A percentile compares a stretch with the other conserved stretches of the same genome.
phyloP scores from a whole-genome alignment of 192 early-diverging fungal genomes.

The Backusella mclennaniae region DNA sequence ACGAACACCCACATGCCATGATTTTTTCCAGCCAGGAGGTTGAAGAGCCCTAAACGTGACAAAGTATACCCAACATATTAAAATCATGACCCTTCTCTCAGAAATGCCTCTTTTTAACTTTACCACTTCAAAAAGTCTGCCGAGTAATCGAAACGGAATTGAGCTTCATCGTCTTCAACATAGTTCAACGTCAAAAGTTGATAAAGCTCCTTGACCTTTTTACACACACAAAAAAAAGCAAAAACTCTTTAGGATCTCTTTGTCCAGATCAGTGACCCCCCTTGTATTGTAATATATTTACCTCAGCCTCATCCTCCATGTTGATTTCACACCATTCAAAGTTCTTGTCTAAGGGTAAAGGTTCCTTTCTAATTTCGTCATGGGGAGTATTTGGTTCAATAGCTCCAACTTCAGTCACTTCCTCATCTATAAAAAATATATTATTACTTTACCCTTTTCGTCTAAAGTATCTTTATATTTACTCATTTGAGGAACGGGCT shows the following conservation, averaged over 20 bases:
- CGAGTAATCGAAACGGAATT: constrained; percentile 97
- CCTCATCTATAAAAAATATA: constrained; percentile 53
- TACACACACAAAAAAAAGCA: background rate
- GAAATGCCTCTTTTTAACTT: background rate
- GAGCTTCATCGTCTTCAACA: constrained; percentile 95
- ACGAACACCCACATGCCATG: constrained; percentile 94
- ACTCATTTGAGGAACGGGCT: constrained; percentile 87
- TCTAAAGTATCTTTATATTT: constrained; percentile 6
- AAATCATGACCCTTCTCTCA: background rate
- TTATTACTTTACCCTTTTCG: background rate
- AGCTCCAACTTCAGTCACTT: constrained; percentile 69
- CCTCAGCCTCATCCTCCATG: constrained; percentile 69
- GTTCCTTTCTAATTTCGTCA: constrained; percentile 78
- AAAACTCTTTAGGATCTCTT: background rate
- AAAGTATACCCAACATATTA: too few species aligned
- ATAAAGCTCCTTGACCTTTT: constrained; percentile 83
- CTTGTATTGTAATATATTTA: constrained; percentile 25
- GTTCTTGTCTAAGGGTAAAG: constrained; percentile 82
- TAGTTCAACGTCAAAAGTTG: constrained; percentile 89
- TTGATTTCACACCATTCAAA: constrained; percentile 91
- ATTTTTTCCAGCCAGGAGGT: constrained; percentile 86
- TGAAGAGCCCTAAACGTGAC: constrained; percentile 69
- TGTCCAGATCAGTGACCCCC: background rate
- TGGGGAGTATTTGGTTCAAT: constrained; percentile 75
- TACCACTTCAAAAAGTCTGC: constrained; percentile 91